A percentile compares a stretch with the other conserved stretches of the same genome.
Evolutionary conservation across 192 early-diverging fungal species (phyloP).

Genomic region (Endogone sp.): DNA sequence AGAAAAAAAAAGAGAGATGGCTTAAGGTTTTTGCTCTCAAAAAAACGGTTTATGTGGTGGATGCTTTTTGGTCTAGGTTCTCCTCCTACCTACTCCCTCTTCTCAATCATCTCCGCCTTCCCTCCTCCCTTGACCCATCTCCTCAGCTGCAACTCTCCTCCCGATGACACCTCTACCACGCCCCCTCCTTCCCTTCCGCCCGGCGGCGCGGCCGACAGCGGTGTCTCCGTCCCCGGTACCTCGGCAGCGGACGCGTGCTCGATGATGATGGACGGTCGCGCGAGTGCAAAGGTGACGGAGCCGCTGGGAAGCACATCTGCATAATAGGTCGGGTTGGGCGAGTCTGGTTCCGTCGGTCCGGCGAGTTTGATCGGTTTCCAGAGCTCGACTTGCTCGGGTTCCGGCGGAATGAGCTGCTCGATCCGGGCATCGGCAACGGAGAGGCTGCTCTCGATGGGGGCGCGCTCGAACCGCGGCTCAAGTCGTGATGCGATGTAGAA

Average conservation of each 20-base stretch:
- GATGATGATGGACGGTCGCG: background rate
- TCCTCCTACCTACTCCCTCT: background rate
- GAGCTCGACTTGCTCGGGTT: conserved; percentile 20
- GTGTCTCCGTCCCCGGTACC: background rate
- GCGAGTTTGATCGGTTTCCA: conserved; percentile 16
- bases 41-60: background rate
- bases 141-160: background rate
- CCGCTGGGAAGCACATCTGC: conserved; percentile 19
- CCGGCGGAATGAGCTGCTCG: conserved; percentile 20
- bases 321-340: conserved; percentile 21
- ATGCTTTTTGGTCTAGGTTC: no score
- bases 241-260: background rate
- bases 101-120: background rate
- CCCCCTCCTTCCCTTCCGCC: background rate
- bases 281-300: conserved; percentile 12
- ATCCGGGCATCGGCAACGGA: conserved; percentile 22
- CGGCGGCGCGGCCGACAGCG: background rate
- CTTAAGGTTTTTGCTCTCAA: background rate
- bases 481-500: conserved; percentile 58
- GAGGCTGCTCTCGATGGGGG: conserved; percentile 31
- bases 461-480: conserved; percentile 33
- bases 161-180: background rate
- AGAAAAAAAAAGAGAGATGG: no score
- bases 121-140: background rate
- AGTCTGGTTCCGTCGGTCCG: no score